Evolutionary conservation across 345 rosid species (phyloP).

Genomic region (Raphanus raphanistrum): DNA sequence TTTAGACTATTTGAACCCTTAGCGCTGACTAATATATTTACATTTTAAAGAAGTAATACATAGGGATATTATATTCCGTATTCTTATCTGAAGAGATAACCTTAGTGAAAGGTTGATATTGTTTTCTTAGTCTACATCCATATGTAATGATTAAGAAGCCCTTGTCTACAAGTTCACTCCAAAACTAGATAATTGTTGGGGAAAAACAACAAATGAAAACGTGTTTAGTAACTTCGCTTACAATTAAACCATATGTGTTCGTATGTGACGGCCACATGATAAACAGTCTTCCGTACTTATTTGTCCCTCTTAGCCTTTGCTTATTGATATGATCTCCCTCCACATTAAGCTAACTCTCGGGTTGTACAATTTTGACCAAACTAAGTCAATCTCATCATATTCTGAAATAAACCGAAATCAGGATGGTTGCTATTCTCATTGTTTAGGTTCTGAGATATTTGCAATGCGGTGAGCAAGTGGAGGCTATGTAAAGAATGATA

Average conservation of each 20-base stretch:
- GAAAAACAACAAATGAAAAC: conserved; percentile 20
- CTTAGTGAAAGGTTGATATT: conserved; percentile 3
- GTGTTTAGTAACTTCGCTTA: conserved; percentile 39
- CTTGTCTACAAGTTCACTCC: conserved; percentile 41
- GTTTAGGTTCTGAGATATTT: background rate
- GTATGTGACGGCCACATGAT: conserved; percentile 33
- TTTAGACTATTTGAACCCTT: background rate
- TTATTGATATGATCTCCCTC: background rate
- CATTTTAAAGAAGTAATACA: background rate
- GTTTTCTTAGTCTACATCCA: conserved; percentile 17
- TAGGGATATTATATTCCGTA: background rate
- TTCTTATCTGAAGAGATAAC: conserved; percentile 31
- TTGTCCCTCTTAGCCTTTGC: conserved; percentile 16
- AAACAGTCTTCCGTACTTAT: conserved; percentile 23
- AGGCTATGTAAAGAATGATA: too few species aligned
- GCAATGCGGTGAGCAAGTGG: too few species aligned
- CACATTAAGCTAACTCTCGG: background rate
- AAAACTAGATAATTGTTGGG: conserved; percentile 1
- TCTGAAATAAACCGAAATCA: background rate
- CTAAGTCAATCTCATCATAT: conserved; percentile 5
- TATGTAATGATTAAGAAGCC: conserved; percentile 32
- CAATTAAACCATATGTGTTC: conserved; percentile 28
- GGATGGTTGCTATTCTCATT: conserved; percentile 1
- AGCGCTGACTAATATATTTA: conserved; percentile 11
- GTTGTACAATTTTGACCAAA: conserved; percentile 22